Conservation (phyloP, 75 land plant species). For the Sequoia sempervirens region DNA sequence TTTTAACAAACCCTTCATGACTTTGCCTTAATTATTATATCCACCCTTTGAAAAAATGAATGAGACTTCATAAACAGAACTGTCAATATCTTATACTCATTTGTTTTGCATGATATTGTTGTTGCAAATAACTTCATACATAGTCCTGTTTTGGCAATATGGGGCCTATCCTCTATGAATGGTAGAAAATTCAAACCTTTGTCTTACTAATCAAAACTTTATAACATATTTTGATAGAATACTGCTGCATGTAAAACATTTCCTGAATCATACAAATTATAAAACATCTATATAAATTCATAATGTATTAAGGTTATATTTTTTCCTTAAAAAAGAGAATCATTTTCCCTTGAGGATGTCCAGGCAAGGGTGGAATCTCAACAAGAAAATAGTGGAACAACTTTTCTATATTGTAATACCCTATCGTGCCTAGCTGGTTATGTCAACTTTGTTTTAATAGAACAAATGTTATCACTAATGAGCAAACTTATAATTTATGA, state of each 20-base stretch:
- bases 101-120: background rate
- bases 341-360: background rate
- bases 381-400: background rate
- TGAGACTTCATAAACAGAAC: background rate
- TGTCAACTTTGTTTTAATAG: background rate
- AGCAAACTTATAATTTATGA: background rate
- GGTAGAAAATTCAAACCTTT: background rate
- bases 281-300: background rate
- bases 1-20: background rate
- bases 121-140: background rate
- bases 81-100: background rate
- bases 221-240: background rate
- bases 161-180: background rate
- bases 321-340: background rate
- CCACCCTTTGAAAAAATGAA: background rate
- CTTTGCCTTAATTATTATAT: background rate
- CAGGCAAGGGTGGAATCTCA: background rate
- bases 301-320: background rate
- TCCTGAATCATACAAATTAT: background rate
- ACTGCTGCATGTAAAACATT: background rate
- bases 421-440: background rate
- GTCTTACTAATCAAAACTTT: background rate
- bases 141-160: background rate
- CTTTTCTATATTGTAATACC: background rate
- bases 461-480: background rate